A percentile compares a stretch with the other conserved stretches of the same genome.
These are phyloP conservation scores for Lodderomyces oxycetoniae DNA, from an alignment of 1,139 yeast species.

Conservation along the genomic window DNA sequence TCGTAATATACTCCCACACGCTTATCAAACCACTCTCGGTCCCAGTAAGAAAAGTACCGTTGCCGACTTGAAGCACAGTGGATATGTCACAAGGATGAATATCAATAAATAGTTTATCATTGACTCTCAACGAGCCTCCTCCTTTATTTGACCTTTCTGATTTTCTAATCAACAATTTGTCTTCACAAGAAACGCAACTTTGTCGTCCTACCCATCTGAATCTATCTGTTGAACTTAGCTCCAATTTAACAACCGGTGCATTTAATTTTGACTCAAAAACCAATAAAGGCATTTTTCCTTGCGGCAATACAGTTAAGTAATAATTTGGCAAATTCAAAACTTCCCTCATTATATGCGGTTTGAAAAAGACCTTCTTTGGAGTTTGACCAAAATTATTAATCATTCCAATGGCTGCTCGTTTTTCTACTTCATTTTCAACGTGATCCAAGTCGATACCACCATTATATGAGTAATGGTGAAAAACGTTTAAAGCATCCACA, in stretches of 20 bases:
- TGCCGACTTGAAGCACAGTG: constrained; percentile 31
- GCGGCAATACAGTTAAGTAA: constrained; percentile 23
- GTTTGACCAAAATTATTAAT: constrained; percentile 91
- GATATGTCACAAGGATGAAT: constrained; percentile 38
- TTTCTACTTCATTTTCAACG: constrained; percentile 66
- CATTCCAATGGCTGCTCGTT: constrained; percentile 72
- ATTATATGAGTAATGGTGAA: constrained; percentile 74
- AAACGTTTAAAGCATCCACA: constrained; percentile 61
- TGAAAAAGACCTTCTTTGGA: constrained; percentile 62
- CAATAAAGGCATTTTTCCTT: constrained; percentile 12
- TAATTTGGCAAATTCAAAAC: constrained; percentile 33
- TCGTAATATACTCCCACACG: constrained; percentile 40
- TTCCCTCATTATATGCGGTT: constrained; percentile 56
- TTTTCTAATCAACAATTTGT: constrained; percentile 37
- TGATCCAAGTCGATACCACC: constrained; percentile 76
- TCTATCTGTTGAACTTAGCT: constrained; percentile 24
- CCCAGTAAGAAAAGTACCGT: constrained; percentile 46
- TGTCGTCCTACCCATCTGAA: constrained; percentile 48
- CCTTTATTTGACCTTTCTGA: constrained; percentile 19
- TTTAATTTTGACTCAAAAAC: constrained; percentile 34
- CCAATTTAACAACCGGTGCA: constrained; percentile 37
- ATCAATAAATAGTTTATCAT: constrained; percentile 38
- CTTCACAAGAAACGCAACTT: constrained; percentile 33
- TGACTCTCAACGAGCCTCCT: constrained; percentile 38
- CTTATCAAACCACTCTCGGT: constrained; percentile 53